Percentiles rank a stretch among this genome's conserved stretches.
Conservation (phyloP, 257 asterid species). For the Nicotiana sylvestris region DNA sequence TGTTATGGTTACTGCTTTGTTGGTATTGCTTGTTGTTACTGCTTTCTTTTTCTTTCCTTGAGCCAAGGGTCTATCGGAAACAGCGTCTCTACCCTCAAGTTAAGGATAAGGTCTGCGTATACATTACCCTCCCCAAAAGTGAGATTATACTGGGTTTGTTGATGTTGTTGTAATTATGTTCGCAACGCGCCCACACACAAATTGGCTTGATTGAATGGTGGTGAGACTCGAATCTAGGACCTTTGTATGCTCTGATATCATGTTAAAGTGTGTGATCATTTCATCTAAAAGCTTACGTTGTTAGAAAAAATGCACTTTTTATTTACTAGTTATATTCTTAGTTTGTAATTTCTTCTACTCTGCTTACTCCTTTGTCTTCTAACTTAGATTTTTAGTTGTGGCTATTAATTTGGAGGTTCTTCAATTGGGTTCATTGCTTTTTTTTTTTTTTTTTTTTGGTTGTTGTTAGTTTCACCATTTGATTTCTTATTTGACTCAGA, state of each 20-base stretch:
- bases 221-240: too few species aligned
- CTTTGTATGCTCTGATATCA: not conserved
- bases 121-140: not conserved
- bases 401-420: not conserved
- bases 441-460: not conserved
- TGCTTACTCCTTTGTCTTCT: not conserved
- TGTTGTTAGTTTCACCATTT: not conserved
- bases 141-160: not conserved
- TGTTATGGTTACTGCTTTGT: too few species aligned
- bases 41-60: too few species aligned
- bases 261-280: not conserved
- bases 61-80: too few species aligned
- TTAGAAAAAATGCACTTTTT: too few species aligned
- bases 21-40: too few species aligned
- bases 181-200: too few species aligned
- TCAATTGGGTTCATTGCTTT: not conserved
- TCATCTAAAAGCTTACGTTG: not conserved
- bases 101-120: too few species aligned
- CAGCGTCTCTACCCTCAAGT: too few species aligned
- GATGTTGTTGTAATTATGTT: not conserved
- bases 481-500: slow-evolving; percentile 16
- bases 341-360: not conserved
- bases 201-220: too few species aligned
- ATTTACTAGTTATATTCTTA: too few species aligned
- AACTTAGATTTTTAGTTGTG: not conserved